These are phyloP conservation scores for Pichia rugopelliculosa DNA, from an alignment of 805 yeast genomes.

Conservation along the genomic window DNA sequence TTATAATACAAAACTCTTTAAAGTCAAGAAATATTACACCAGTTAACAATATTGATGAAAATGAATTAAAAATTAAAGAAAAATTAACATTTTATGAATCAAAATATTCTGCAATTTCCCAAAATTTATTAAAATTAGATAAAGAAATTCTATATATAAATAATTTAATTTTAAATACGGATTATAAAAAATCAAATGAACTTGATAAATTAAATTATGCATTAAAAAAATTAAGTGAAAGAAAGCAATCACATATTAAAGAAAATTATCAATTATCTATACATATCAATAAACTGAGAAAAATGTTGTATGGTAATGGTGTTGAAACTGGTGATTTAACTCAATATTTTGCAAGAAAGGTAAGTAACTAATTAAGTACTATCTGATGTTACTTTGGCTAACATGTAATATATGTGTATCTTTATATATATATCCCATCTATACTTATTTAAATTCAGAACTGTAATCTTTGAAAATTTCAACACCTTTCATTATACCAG, in stretches of 20 bases:
- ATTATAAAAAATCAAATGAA: constrained; percentile 8
- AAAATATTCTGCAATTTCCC: not conserved
- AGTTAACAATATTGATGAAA: not conserved
- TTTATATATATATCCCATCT: too few relatives aligned
- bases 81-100: not conserved
- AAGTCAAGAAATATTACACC: constrained; percentile 10
- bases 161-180: not conserved
- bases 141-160: not conserved
- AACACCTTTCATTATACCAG: constrained; percentile 19
- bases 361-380: constrained; percentile 22
- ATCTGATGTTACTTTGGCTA: too few relatives aligned
- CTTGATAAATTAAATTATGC: constrained; percentile 25
- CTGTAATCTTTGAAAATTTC: not conserved
- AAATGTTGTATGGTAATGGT: constrained; percentile 21
- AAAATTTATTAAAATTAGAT: not conserved
- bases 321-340: constrained; percentile 33
- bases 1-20: not conserved
- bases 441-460: not conserved
- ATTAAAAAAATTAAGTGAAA: constrained; percentile 23
- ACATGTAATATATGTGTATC: too few relatives aligned
- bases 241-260: constrained; percentile 21
- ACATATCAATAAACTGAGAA: constrained; percentile 19
- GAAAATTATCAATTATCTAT: constrained; percentile 18
- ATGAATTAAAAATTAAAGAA: not conserved
- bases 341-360: constrained; percentile 52